A percentile compares a stretch with the other conserved stretches of the same genome.
Conservation (phyloP, 225 moss, liverwort and hornwort genomes). For the Neckera pumila region DNA sequence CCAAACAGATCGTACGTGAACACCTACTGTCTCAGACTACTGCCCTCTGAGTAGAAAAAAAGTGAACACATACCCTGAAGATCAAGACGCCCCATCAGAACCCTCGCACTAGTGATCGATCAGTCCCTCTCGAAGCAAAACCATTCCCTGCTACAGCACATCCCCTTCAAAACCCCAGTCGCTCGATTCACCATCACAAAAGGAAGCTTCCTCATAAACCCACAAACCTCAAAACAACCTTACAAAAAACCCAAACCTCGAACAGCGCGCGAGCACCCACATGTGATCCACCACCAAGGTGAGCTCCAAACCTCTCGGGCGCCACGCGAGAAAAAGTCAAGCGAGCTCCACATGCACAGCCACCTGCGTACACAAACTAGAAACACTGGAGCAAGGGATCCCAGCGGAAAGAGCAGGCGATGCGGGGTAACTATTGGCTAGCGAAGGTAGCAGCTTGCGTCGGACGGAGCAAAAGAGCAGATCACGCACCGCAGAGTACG, state of each 20-base stretch:
- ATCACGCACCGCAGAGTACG: background rate
- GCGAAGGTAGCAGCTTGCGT: background rate
- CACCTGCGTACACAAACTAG: background rate
- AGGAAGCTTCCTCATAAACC: background rate
- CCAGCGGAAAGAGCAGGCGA: background rate
- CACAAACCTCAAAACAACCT: background rate
- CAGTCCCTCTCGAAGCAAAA: background rate
- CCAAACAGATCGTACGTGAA: background rate
- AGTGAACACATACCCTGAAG: background rate
- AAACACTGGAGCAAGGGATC: background rate
- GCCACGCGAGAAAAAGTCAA: background rate
- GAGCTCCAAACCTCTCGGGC: background rate
- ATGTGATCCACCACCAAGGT: background rate
- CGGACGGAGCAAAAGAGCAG: background rate
- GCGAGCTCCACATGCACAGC: background rate
- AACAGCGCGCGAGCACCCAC: background rate
- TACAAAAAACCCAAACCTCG: background rate
- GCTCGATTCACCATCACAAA: background rate
- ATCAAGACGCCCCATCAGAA: background rate
- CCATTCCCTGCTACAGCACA: background rate
- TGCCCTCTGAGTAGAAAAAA: background rate
- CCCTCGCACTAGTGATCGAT: background rate
- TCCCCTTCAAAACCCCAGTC: background rate
- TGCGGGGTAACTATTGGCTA: background rate
- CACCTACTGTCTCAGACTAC: background rate